A percentile compares a stretch with the other conserved stretches of the same genome.
phyloP scores from a whole-genome alignment of 306 rosid genomes.

The Clitoria ternatea region DNA sequence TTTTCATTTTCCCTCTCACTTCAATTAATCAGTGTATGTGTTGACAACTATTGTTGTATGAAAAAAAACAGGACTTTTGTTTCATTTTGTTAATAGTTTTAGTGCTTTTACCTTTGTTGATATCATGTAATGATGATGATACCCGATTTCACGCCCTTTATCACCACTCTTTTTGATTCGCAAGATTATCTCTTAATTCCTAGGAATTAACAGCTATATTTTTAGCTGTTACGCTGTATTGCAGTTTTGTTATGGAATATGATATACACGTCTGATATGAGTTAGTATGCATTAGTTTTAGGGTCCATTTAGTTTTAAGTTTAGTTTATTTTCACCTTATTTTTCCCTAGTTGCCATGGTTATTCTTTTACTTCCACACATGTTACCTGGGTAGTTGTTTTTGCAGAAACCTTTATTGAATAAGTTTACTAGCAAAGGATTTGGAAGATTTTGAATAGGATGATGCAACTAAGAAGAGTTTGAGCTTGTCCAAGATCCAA shows the following conservation, averaged over 20 bases:
- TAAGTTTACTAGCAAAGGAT: no score
- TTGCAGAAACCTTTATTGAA: no score
- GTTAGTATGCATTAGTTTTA: no score
- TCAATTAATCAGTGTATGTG: background rate
- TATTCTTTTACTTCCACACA: no score
- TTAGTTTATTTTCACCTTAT: no score
- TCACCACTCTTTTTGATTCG: background rate
- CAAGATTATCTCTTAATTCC: constrained; percentile 88
- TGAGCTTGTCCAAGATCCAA: no score
- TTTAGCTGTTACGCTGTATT: constrained; percentile 84
- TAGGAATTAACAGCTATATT: constrained; percentile 90
- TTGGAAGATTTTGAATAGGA: no score
- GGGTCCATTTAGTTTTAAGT: no score
- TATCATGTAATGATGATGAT: background rate
- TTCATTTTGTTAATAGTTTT: background rate
- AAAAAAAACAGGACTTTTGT: background rate
- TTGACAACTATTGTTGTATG: background rate
- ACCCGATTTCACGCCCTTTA: background rate
- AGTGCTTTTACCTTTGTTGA: background rate
- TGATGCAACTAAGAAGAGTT: no score
- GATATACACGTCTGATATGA: no score
- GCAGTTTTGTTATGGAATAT: constrained; percentile 94
- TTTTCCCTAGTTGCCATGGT: no score
- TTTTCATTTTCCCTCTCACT: background rate
- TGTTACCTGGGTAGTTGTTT: no score